Percentiles rank a stretch among this genome's conserved stretches.
Conservation (phyloP, 306 rosid species). For the Dryas octopetala region DNA sequence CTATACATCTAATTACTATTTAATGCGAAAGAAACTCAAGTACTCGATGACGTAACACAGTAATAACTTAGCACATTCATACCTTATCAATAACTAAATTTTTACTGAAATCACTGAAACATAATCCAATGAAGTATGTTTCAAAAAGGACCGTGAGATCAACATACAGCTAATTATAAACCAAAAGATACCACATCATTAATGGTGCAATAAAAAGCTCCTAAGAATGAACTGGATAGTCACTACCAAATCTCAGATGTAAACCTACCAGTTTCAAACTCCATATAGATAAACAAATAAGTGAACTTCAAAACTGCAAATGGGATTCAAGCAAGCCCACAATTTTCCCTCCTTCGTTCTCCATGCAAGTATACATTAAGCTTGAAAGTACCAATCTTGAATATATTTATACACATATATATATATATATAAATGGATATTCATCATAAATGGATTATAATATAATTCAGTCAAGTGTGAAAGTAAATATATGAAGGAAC, state of each 20-base stretch:
- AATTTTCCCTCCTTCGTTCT: neutral
- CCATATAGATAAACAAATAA: neutral
- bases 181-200: neutral
- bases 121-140: too few species aligned
- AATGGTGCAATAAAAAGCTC: too few species aligned
- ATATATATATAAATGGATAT: neutral
- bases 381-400: neutral
- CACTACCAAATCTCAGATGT: neutral
- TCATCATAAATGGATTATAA: constrained; percentile 5
- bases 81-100: neutral
- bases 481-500: constrained; percentile 1
- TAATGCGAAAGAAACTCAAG: neutral
- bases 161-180: neutral
- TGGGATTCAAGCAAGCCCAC: neutral
- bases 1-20: neutral
- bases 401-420: neutral
- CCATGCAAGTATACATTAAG: neutral
- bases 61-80: neutral
- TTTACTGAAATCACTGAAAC: neutral
- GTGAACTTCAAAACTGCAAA: neutral
- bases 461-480: constrained; percentile 7
- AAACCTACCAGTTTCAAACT: neutral
- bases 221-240: neutral
- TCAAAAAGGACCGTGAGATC: too few species aligned
- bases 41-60: neutral